Base-by-base conservation (phyloP, 306 rosid species). In the Medicago lupulina region DNA sequence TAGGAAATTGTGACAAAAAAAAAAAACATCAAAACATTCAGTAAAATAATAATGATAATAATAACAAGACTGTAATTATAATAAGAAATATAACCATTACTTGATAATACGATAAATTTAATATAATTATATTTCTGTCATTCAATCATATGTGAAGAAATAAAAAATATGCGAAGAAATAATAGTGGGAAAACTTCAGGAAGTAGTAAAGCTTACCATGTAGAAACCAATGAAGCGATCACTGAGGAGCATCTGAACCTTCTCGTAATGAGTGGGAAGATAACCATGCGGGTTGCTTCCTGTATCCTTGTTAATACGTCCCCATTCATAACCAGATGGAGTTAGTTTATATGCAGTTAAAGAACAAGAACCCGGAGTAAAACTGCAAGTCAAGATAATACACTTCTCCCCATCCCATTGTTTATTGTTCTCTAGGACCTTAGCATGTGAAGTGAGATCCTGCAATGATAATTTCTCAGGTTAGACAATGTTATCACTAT, bases 221-320 rank as follows among this genome's bases (percentile, higher is more conserved):
- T 96, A 96, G 90, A 92, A 96, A 66, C 99, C 99, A 39, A 89
- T 89, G 88, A 96, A 96, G 59, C 99, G 96, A 73, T 96, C 99
- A 49, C 99, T 96, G n/a, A 96, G 96, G 16, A 96, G 98, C 99
- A 96, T 96, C 85, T 96, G 99, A 85, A 96, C 99, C 87, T 92
- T 96, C 88, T 96, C 99, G 17, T 96, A 96, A 40, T 96, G 97
- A 77, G 99, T 86, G 36, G 99, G 99, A 79, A 96, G 98, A 81
- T 96, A 96, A 31, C 99, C 98, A 5, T 92, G 99, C 19, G 98
- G 99, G 81, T 92, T 96, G 91, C 98, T 95, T 74, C 98, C 96
- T 0, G 93, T 88, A 80, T 96, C 99, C 88, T 96, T 96, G 76
- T 92, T 96, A 78, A 88, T 74, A 55, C 99, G 98, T 23, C 99